phyloP scores from a whole-genome alignment of 2,329 filamentous ascomycete genomes.

The Coleophoma eucalyptorum region DNA sequence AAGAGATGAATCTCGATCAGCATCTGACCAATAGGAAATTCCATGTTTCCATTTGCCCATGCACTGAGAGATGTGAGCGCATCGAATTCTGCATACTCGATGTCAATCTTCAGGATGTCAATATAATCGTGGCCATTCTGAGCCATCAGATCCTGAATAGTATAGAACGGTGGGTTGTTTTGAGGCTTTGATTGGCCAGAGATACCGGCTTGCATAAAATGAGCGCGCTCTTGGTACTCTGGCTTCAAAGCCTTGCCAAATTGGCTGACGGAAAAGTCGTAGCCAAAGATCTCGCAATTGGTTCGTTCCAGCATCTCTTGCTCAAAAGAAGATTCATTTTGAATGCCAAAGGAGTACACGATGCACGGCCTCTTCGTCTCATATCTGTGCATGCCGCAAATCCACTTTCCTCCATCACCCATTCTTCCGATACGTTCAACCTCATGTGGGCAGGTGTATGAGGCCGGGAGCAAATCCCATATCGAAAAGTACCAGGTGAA shows the following conservation, averaged over 20 bases:
- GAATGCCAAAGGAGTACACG: conserved; percentile 34
- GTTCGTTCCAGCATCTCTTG: conserved; percentile 33
- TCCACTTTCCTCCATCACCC: conserved; percentile 36
- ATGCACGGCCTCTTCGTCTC: conserved; percentile 24
- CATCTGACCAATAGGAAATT: conserved; percentile 22
- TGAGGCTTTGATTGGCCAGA: conserved; percentile 20
- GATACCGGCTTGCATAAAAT: conserved; percentile 25
- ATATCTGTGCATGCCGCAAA: conserved; percentile 33
- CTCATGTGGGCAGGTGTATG: conserved; percentile 34
- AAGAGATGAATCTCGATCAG: conserved; percentile 22
- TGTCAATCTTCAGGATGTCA: conserved; percentile 32
- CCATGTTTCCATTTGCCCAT: conserved; percentile 1
- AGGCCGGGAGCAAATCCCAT: conserved; percentile 34
- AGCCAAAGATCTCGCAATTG: conserved; percentile 33
- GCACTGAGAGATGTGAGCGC: conserved; percentile 16
- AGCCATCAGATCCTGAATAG: conserved; percentile 28
- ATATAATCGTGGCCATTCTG: conserved; percentile 29
- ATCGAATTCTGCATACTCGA: conserved; percentile 29
- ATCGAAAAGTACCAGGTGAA: conserved; percentile 24
- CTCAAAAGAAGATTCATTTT: conserved; percentile 34
- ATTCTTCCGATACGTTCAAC: conserved; percentile 32
- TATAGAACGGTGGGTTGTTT: conserved; percentile 25
- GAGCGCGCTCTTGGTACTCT: conserved; percentile 14
- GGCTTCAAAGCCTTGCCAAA: conserved; percentile 27
- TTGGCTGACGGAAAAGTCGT: conserved; percentile 31